phyloP scores from a whole-genome alignment of 352 stramenopile genomes.

The Globisporangium iwayamae region DNA sequence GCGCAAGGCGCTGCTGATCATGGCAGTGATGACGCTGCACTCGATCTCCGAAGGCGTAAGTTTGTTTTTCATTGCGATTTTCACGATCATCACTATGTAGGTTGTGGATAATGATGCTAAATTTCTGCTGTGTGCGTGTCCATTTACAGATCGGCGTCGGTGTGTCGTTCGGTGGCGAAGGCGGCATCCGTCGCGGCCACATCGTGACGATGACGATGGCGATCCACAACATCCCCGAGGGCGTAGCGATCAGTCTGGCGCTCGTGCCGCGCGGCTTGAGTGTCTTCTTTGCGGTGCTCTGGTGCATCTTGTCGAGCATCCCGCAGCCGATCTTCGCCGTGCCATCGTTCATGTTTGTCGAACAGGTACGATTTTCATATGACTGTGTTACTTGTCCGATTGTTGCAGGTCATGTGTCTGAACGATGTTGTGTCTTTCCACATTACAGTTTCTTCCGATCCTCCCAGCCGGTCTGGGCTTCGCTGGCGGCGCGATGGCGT shows the following conservation, averaged over 20 bases:
- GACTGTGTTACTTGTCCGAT: not conserved
- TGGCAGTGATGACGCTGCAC: conserved; percentile 99
- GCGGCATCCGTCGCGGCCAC: conserved; percentile 91
- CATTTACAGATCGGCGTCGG: conserved; percentile 88
- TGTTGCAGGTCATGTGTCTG: not conserved
- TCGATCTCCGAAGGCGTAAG: conserved; percentile 96
- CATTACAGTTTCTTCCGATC: conserved; percentile 90
- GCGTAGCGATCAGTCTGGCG: conserved; percentile 94
- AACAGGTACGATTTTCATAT: conserved; percentile 30
- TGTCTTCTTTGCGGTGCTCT: conserved; percentile 81
- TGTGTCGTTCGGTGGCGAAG: conserved; percentile 95
- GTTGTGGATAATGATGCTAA: not conserved
- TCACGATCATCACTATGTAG: not conserved
- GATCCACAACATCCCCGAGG: conserved; percentile 98
- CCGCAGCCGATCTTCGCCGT: conserved; percentile 98
- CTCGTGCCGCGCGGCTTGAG: conserved; percentile 92
- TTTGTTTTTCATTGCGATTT: conserved; percentile 3
- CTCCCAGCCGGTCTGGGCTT: conserved; percentile 95
- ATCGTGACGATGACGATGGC: conserved; percentile 97
- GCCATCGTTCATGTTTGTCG: conserved; percentile 91
- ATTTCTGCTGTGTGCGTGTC: not conserved
- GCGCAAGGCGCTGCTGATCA: conserved; percentile 94
- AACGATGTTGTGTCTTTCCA: conserved; percentile 2
- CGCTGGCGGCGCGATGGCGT: conserved; percentile 96
- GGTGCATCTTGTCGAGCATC: conserved; percentile 90